Conservation (phyloP, 352 stramenopile genomes). For the Phytophthora crassamura region DNA sequence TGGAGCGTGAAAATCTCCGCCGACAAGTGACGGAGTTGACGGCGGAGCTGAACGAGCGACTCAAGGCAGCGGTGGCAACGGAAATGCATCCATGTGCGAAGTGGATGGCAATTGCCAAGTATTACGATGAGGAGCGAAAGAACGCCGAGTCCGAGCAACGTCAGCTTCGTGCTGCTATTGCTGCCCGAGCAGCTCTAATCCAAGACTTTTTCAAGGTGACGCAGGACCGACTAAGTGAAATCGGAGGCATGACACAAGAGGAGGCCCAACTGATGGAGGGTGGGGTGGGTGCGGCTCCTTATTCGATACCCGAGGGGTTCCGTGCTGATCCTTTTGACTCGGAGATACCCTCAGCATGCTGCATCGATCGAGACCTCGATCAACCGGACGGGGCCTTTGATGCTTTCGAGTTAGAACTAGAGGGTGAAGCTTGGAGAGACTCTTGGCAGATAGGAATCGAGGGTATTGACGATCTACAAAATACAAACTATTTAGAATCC, state of each 20-base stretch:
- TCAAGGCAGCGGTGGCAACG: background rate
- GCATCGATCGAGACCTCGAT: too few species aligned
- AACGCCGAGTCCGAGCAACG: constrained; percentile 14
- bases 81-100: background rate
- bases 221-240: background rate
- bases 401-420: too few species aligned
- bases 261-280: background rate
- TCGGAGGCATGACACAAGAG: background rate
- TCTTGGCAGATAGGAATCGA: too few species aligned
- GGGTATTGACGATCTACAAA: too few species aligned
- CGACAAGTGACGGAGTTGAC: constrained; percentile 18
- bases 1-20: constrained; percentile 21
- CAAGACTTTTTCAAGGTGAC: constrained; percentile 7
- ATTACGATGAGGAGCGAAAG: constrained; percentile 6
- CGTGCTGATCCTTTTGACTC: background rate
- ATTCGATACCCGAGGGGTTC: background rate
- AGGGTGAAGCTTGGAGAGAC: too few species aligned
- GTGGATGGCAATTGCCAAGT: constrained; percentile 16
- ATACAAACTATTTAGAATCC: too few species aligned
- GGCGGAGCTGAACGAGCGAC: background rate
- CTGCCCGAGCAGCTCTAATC: constrained; percentile 13
- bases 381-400: too few species aligned
- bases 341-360: background rate
- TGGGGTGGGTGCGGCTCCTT: background rate
- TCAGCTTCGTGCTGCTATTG: constrained; percentile 6